Conservation (phyloP, 1,139 yeast species). For the Geotrichum cucujoidarum region DNA sequence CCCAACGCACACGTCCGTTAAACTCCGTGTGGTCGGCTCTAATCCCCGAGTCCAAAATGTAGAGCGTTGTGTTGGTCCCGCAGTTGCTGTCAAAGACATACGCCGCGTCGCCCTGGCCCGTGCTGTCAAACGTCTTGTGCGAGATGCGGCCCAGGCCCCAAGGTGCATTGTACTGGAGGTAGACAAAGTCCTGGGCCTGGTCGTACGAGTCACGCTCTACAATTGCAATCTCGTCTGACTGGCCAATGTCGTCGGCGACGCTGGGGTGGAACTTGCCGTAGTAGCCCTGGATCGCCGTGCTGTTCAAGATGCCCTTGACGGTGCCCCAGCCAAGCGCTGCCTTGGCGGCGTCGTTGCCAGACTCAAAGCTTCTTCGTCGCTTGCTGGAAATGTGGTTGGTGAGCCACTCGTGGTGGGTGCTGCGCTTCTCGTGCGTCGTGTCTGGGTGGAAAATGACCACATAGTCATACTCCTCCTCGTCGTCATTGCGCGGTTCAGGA, state of each 20-base stretch:
- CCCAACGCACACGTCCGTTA: conserved; percentile 43
- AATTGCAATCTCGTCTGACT: conserved; percentile 42
- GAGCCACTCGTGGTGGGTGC: conserved; percentile 22
- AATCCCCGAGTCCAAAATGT: conserved; percentile 50
- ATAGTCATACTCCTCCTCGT: conserved; percentile 1
- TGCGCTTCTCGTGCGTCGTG: conserved; percentile 14
- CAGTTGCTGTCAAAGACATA: conserved; percentile 47
- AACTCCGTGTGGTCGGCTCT: conserved; percentile 46
- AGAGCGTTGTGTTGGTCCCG: conserved; percentile 51
- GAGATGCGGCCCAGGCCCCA: conserved; percentile 59
- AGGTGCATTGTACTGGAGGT: conserved; percentile 33
- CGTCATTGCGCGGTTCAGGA: background rate
- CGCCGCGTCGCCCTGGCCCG: conserved; percentile 16
- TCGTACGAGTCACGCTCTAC: conserved; percentile 47
- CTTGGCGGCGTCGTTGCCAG: conserved; percentile 4
- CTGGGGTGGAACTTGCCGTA: conserved; percentile 27
- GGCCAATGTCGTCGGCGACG: conserved; percentile 40
- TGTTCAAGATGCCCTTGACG: conserved; percentile 53
- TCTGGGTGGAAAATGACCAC: conserved; percentile 15
- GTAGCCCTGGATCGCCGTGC: conserved; percentile 28
- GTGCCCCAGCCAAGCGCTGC: conserved; percentile 28
- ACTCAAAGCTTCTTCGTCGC: background rate
- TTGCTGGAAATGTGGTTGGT: conserved; percentile 2
- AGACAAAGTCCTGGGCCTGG: conserved; percentile 17
- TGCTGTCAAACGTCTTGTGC: conserved; percentile 24